Percentiles rank a stretch among this genome's conserved stretches.
phyloP scores from a whole-genome alignment of 2,329 filamentous ascomycete genomes.

The Curvularia spicifera region DNA sequence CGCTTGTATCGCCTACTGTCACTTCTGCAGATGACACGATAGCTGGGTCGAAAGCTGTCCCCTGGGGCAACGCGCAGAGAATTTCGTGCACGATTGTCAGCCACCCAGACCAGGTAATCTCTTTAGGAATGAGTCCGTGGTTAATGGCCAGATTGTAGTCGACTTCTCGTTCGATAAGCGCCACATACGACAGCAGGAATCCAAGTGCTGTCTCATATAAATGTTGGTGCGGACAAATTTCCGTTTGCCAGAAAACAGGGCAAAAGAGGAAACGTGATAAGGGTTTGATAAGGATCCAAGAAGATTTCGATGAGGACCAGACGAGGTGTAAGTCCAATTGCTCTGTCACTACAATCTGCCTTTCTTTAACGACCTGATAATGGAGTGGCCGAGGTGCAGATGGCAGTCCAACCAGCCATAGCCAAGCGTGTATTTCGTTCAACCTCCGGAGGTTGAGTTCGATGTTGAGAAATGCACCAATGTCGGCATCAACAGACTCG shows the following conservation, averaged over 20 bases:
- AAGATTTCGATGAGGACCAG: conserved; percentile 21
- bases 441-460: conserved; percentile 27
- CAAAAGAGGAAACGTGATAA: conserved; percentile 29
- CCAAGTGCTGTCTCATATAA: conserved; percentile 30
- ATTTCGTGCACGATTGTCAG: conserved; percentile 22
- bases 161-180: conserved; percentile 29
- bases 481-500: conserved; percentile 21
- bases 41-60: neutral
- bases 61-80: conserved; percentile 1
- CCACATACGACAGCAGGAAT: conserved; percentile 28
- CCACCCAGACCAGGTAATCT: conserved; percentile 31
- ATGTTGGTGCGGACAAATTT: conserved; percentile 23
- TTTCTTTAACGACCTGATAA: conserved; percentile 29
- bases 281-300: conserved; percentile 30
- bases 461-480: conserved; percentile 22
- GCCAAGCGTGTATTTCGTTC: conserved; percentile 26
- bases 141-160: conserved; percentile 27
- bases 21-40: neutral
- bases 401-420: conserved; percentile 32
- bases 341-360: conserved; percentile 30
- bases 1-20: conserved; percentile 7
- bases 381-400: conserved; percentile 27
- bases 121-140: conserved; percentile 25
- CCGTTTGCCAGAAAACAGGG: conserved; percentile 25
- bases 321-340: conserved; percentile 33